A percentile compares a stretch with the other conserved stretches of the same genome.
phyloP scores from a whole-genome alignment of 2,329 filamentous ascomycete genomes.

The Zelopaecilomyces penicillatus region DNA sequence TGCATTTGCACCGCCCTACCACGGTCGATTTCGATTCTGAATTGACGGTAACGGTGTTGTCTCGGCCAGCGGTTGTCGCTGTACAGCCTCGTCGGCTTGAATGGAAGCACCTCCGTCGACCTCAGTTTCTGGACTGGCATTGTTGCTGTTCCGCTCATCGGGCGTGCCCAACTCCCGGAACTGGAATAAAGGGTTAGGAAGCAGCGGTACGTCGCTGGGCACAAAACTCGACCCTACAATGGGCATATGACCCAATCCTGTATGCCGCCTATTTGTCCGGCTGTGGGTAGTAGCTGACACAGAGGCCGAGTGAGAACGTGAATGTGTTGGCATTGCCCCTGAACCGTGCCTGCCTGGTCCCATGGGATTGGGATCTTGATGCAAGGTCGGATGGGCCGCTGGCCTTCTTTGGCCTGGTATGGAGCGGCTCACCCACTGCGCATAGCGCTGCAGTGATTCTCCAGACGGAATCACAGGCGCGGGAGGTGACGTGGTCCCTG shows the following conservation, averaged over 20 bases:
- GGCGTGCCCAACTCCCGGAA: not conserved
- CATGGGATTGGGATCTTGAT: not conserved
- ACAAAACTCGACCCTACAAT: no score
- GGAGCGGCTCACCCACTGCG: conserved; percentile 2
- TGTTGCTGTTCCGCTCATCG: not conserved
- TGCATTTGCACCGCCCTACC: not conserved
- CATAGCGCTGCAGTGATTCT: not conserved
- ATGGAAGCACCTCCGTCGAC: not conserved
- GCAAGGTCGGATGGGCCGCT: not conserved
- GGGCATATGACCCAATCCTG: no score
- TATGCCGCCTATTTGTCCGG: not conserved
- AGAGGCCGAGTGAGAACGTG: not conserved
- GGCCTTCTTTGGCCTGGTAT: not conserved
- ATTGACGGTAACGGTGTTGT: not conserved
- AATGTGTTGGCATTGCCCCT: not conserved
- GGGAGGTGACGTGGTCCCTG: not conserved
- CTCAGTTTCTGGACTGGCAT: not conserved
- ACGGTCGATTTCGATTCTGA: conserved; percentile 5
- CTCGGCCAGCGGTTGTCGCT: no score
- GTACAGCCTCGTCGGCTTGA: no score
- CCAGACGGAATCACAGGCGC: conserved; percentile 4
- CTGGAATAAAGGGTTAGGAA: not conserved
- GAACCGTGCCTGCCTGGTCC: not conserved
- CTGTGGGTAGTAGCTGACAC: not conserved
- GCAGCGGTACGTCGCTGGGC: not conserved